Evolutionary conservation across 306 rosid genomes (phyloP).

Genomic region (Morella rubra): DNA sequence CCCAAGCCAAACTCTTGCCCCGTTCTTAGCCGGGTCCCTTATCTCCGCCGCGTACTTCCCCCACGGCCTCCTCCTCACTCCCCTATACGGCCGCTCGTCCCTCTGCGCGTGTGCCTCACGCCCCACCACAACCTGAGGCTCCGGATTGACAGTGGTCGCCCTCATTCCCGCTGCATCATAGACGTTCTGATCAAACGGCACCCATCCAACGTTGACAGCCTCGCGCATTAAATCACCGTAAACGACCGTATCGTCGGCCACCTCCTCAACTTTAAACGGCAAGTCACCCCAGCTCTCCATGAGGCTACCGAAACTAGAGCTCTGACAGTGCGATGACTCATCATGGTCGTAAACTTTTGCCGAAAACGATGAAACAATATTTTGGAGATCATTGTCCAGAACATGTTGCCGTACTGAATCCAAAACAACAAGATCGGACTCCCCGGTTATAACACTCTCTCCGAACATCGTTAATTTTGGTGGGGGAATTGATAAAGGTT

Average conservation of each 20-base stretch:
- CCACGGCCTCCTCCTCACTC: constrained; percentile 61
- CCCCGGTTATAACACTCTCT: not conserved
- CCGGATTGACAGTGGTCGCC: no score
- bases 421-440: not conserved
- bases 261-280: constrained; percentile 18
- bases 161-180: not conserved
- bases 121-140: not conserved
- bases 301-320: constrained; percentile 16
- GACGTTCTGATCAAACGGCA: not conserved
- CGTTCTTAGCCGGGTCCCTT: constrained; percentile 46
- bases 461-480: not conserved
- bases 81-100: constrained; percentile 29
- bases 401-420: not conserved
- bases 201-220: not conserved
- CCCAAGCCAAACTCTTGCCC: constrained; percentile 59
- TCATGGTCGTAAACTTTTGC: not conserved
- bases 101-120: not conserved
- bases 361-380: not conserved
- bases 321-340: not conserved
- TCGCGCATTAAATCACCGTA: not conserved
- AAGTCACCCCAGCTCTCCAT: constrained; percentile 22
- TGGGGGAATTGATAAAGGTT: not conserved
- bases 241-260: constrained; percentile 11
- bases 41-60: constrained; percentile 64
- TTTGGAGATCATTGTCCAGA: not conserved